These are phyloP conservation scores for Trichosporon sp. DNA, from an alignment of 1,284 basidiomycete species.

Conservation along the genomic window DNA sequence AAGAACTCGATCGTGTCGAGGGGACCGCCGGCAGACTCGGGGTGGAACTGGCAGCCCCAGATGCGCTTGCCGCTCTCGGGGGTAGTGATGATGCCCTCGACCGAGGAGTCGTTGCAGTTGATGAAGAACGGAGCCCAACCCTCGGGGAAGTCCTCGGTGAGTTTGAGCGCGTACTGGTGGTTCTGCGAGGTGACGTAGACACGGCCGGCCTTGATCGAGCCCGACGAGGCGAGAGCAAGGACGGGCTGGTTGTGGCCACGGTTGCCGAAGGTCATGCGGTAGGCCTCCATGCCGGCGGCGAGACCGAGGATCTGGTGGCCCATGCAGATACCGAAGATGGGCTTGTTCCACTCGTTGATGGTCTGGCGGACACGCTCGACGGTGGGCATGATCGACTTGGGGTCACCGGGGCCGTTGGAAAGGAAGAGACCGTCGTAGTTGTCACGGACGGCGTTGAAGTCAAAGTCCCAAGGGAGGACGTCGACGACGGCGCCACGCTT, in stretches of 20 bases:
- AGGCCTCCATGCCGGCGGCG: conserved; percentile 93
- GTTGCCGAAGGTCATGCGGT: conserved; percentile 83
- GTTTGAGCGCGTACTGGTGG: conserved; percentile 90
- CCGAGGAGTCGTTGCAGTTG: conserved; percentile 93
- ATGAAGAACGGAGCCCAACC: conserved; percentile 98
- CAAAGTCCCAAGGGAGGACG: conserved; percentile 95
- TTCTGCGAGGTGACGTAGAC: conserved; percentile 95
- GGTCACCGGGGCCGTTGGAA: conserved; percentile 95
- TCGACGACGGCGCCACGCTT: conserved; percentile 89
- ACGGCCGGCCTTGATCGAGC: conserved; percentile 89
- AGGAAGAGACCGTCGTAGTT: conserved; percentile 94
- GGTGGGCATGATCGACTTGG: conserved; percentile 84
- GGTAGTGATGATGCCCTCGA: conserved; percentile 96
- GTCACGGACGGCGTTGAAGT: conserved; percentile 88
- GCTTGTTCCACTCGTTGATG: conserved; percentile 84
- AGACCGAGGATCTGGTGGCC: conserved; percentile 96
- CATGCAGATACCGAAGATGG: conserved; percentile 99
- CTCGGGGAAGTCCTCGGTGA: conserved; percentile 87
- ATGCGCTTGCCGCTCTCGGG: conserved; percentile 79
- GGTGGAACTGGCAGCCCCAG: conserved; percentile 97
- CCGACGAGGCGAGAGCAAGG: conserved; percentile 83
- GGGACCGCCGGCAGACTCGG: conserved; percentile 81
- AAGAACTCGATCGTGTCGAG: conserved; percentile 97
- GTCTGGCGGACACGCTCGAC: conserved; percentile 77
- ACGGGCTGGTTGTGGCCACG: conserved; percentile 99